Conservation (phyloP, 2,329 filamentous ascomycete genomes). For the Grosmannia clavigera region DNA sequence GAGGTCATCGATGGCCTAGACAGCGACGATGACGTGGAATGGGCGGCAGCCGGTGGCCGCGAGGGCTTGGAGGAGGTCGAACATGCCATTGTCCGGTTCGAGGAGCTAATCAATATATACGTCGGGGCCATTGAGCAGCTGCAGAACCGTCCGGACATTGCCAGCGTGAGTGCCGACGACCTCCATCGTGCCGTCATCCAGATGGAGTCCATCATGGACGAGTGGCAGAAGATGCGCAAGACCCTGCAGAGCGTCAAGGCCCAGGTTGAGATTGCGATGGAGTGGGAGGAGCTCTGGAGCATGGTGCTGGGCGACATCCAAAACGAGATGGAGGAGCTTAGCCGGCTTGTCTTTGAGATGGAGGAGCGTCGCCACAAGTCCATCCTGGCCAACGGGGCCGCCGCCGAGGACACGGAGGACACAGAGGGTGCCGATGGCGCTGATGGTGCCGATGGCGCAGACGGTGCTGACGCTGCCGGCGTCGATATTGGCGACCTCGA, state of each 20-base stretch:
- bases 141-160: conserved; percentile 67
- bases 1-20: conserved; percentile 83
- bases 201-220: conserved; percentile 76
- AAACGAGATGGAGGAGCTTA: conserved; percentile 52
- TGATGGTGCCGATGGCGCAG: too few relatives aligned
- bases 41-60: conserved; percentile 78
- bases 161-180: conserved; percentile 55
- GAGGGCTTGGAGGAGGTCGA: conserved; percentile 66
- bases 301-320: conserved; percentile 88
- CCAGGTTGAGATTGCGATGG: conserved; percentile 95
- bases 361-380: conserved; percentile 85
- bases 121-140: conserved; percentile 88
- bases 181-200: conserved; percentile 66
- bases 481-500: conserved; percentile 80
- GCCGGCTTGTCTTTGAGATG: conserved; percentile 84
- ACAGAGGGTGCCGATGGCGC: too few relatives aligned
- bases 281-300: conserved; percentile 97
- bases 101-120: conserved; percentile 82
- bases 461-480: too few relatives aligned
- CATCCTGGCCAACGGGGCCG: conserved; percentile 41
- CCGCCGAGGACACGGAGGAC: too few relatives aligned
- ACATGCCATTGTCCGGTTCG: conserved; percentile 69
- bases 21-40: conserved; percentile 94
- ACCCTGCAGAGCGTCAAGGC: conserved; percentile 69
- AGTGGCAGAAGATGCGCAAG: conserved; percentile 73